phyloP scores from a whole-genome alignment of 768 basidiomycete species.

The Leccinum barrowsii region DNA sequence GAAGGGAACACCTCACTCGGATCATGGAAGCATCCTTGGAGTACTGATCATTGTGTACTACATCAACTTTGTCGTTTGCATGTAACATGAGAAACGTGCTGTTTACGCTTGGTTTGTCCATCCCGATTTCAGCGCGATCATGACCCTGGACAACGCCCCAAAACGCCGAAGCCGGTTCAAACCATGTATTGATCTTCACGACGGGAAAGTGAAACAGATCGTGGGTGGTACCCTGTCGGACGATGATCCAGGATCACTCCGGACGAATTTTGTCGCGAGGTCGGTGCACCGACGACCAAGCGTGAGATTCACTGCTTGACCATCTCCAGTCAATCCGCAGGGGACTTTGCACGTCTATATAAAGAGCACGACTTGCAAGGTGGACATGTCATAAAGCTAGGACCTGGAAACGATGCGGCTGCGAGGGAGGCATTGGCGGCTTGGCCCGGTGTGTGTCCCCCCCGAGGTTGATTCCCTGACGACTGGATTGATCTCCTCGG shows the following conservation, averaged over 20 bases:
- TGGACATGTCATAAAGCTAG: slow-evolving; percentile 96
- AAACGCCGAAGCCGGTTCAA: slow-evolving; percentile 55
- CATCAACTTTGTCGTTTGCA: slow-evolving; percentile 1
- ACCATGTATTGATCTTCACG: slow-evolving; percentile 96
- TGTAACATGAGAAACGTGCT: slow-evolving; percentile 1
- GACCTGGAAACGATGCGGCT: slow-evolving; percentile 85
- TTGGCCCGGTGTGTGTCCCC: slow-evolving; percentile 65
- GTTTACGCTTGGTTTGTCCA: background rate
- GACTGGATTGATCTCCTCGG: slow-evolving; percentile 3
- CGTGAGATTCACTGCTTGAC: slow-evolving; percentile 1
- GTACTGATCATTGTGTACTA: slow-evolving; percentile 43
- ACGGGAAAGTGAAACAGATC: slow-evolving; percentile 96
- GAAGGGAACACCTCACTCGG: slow-evolving; percentile 71
- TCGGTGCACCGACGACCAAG: slow-evolving; percentile 22
- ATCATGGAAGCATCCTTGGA: slow-evolving; percentile 81
- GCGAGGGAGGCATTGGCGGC: slow-evolving; percentile 76
- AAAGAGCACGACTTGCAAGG: slow-evolving; percentile 64
- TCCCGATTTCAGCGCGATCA: background rate
- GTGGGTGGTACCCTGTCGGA: slow-evolving; percentile 92
- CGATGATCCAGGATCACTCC: slow-evolving; percentile 50
- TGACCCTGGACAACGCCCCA: slow-evolving; percentile 1
- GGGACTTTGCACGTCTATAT: slow-evolving; percentile 80
- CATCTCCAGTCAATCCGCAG: slow-evolving; percentile 63
- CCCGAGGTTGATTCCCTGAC: slow-evolving; percentile 3
- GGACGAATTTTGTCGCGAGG: slow-evolving; percentile 92